Evolutionary conservation across 2,329 filamentous ascomycete genomes (phyloP).

Genomic region (Emmonsia crescens): DNA sequence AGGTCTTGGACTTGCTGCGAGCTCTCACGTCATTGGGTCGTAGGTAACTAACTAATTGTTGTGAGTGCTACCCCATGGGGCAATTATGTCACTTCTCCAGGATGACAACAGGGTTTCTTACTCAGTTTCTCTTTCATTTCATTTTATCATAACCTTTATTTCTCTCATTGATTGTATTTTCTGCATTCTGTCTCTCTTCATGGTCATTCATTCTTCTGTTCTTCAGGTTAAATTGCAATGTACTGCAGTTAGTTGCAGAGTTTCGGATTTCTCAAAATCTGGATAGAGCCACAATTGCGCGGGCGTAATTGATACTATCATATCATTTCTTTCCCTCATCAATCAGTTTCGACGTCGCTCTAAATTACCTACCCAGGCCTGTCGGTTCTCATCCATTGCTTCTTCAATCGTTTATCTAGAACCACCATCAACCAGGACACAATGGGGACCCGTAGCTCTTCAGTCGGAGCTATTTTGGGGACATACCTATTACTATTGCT

Average conservation of each 20-base stretch:
- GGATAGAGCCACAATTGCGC: background rate
- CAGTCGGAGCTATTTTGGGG: constrained; percentile 3
- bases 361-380: background rate
- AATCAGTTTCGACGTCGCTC: background rate
- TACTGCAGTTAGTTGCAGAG: background rate
- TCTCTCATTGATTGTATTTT: background rate
- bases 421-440: background rate
- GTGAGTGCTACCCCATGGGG: too few relatives aligned
- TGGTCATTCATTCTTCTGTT: background rate
- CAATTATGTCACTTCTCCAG: background rate
- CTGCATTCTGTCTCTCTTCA: background rate
- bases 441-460: constrained; percentile 1
- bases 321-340: background rate
- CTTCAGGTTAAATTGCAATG: background rate
- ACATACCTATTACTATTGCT: constrained; percentile 21
- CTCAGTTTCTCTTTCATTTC: background rate
- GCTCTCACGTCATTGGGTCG: background rate
- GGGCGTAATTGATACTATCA: background rate
- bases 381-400: background rate
- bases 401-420: background rate
- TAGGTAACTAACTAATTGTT: too few relatives aligned
- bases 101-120: background rate
- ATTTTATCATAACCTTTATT: background rate
- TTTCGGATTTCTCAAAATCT: background rate
- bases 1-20: background rate